These are phyloP conservation scores for Paramyrothecium roridum DNA, from an alignment of 2,329 filamentous ascomycete genomes.

Conservation along the genomic window DNA sequence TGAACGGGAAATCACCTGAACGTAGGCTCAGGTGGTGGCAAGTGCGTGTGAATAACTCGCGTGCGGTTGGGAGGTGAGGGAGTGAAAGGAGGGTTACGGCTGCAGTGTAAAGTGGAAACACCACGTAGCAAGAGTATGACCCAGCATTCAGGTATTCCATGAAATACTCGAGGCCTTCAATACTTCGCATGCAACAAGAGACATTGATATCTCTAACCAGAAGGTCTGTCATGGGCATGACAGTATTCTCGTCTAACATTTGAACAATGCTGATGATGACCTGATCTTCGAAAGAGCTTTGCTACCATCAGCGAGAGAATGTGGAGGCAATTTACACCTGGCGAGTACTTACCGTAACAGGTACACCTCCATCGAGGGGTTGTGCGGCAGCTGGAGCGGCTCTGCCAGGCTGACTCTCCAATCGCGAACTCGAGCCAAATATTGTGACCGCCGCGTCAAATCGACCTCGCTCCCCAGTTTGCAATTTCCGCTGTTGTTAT, in stretches of 20 bases:
- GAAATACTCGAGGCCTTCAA: constrained; percentile 6
- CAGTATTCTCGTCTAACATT: background rate
- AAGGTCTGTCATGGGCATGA: background rate
- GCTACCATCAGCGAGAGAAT: no score
- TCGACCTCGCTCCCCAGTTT: constrained; percentile 6
- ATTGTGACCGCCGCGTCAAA: constrained; percentile 2
- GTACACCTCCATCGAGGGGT: background rate
- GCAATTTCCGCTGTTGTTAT: constrained; percentile 3
- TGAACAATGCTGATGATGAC: constrained; percentile 10
- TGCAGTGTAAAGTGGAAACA: constrained; percentile 8
- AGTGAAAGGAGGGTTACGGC: constrained; percentile 6
- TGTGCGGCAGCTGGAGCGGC: background rate
- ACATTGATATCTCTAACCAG: background rate
- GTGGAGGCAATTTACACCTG: background rate
- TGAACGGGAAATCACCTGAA: constrained; percentile 7
- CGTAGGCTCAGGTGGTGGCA: constrained; percentile 4
- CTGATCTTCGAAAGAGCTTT: constrained; percentile 8
- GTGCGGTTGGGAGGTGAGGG: constrained; percentile 2
- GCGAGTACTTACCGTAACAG: background rate
- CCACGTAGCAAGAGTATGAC: constrained; percentile 10
- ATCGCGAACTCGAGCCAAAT: background rate
- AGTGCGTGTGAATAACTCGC: constrained; percentile 7
- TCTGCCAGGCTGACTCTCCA: background rate
- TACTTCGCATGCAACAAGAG: constrained; percentile 4
- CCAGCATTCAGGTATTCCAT: constrained; percentile 4